These are phyloP conservation scores for Coffea eugenioides DNA, from an alignment of 257 asterid species.

Conservation along the genomic window DNA sequence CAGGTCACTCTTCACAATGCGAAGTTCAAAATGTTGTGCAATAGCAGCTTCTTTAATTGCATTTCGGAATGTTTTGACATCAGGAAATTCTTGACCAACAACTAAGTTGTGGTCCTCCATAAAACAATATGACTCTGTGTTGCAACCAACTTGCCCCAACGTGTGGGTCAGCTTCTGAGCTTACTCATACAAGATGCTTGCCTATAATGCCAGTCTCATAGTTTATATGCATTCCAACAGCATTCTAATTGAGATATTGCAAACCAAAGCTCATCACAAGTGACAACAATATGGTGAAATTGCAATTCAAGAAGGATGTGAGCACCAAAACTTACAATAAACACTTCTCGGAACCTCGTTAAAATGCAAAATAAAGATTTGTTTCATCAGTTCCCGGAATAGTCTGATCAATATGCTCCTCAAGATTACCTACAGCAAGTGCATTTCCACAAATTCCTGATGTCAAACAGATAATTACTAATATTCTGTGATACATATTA, in stretches of 20 bases:
- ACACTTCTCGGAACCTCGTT: background rate
- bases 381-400: background rate
- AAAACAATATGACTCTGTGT: conserved; percentile 1
- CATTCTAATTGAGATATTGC: background rate
- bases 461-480: background rate
- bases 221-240: background rate
- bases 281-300: background rate
- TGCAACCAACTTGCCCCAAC: background rate
- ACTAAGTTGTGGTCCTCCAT: conserved; percentile 56
- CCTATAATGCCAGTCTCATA: background rate
- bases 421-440: background rate
- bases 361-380: background rate
- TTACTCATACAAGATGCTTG: conserved; percentile 4
- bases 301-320: background rate
- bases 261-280: background rate
- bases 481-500: background rate
- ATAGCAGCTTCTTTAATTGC: conserved; percentile 80
- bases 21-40: conserved; percentile 79
- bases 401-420: background rate
- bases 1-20: conserved; percentile 66
- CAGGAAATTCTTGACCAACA: conserved; percentile 73
- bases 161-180: background rate
- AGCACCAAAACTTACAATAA: background rate
- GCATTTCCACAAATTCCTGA: background rate
- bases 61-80: conserved; percentile 66